Evolutionary conservation across 495 filamentous ascomycete species (phyloP), one percentile per base, ranked within the genome.

Genomic region (Trichoderma orchidacearum): DNA sequence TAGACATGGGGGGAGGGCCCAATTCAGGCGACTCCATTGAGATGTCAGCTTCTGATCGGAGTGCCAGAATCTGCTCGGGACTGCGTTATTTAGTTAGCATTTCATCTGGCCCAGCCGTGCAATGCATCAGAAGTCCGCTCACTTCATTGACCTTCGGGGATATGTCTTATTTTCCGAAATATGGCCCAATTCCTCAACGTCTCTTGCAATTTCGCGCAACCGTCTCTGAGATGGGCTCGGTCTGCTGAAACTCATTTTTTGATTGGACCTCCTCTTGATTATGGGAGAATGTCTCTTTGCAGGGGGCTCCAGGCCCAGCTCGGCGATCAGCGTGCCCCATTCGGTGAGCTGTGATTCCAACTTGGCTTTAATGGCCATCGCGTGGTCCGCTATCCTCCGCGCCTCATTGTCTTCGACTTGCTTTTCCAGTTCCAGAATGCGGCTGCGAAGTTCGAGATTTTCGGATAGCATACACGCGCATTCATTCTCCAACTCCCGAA

Each of bases 401-500:
- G 72, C 66, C 50, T 64, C 66, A 53, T 64, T 74, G 29, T 75
- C 72, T 55, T 83, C 73, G 38, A 81, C 62, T 51, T 89, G 83
- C 53, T 83, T 80, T 53, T 88, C 80, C 6, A 94, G 72, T 38
- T 83, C 82, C 59, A 94, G 74, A 17, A 93, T 75, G 60, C 91
- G 82, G 58, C 89, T 83, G 52, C 88, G 83, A 0, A 98, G 79
- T 0, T 84, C 80, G 25, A 95, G 82, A 67, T 97, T 97, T 61
- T 98, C 94, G 17, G 84, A 81, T 56, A 96, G 74, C 11, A 97
- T 72, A 29, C 87, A 83, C 15, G 89, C 86, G 31, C 82, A 82
- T 70, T 98, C 91, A 55, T 83, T 83, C 67, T 97, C 90, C 34
- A 97, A 79, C 53, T 73, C 83, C 56, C 90, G 87, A 61, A 98